Conservation (phyloP, 2,329 filamentous ascomycete genomes). For the Dothistroma septosporum region DNA sequence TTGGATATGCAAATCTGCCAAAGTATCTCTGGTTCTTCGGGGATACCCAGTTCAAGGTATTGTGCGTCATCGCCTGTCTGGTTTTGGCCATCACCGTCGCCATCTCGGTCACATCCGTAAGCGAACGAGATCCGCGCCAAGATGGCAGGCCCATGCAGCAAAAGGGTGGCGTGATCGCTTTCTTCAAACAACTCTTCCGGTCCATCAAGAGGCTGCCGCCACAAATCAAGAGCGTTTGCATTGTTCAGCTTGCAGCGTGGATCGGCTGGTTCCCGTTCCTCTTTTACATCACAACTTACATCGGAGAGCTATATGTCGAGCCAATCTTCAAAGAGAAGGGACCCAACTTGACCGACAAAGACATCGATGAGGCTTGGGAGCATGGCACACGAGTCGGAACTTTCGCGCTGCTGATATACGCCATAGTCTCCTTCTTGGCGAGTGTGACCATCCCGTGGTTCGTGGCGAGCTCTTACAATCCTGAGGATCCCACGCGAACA, state of each 20-base stretch:
- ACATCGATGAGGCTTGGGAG: slow-evolving; percentile 79
- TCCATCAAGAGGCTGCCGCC: slow-evolving; percentile 75
- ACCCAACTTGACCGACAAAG: slow-evolving; percentile 68
- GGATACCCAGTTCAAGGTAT: slow-evolving; percentile 84
- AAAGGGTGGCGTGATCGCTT: slow-evolving; percentile 64
- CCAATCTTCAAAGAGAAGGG: slow-evolving; percentile 67
- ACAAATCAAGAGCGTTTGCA: slow-evolving; percentile 87
- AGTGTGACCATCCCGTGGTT: slow-evolving; percentile 84
- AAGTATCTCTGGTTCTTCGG: slow-evolving; percentile 74
- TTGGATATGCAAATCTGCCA: slow-evolving; percentile 78
- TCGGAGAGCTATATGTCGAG: slow-evolving; percentile 88
- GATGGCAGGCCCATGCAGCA: slow-evolving; percentile 60
- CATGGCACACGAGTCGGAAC: slow-evolving; percentile 81
- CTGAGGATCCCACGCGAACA: slow-evolving; percentile 35
- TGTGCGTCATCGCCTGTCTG: slow-evolving; percentile 79
- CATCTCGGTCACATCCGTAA: slow-evolving; percentile 65
- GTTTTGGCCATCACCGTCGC: slow-evolving; percentile 65
- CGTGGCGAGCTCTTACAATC: slow-evolving; percentile 72
- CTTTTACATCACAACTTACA: slow-evolving; percentile 68
- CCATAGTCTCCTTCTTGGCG: slow-evolving; percentile 74
- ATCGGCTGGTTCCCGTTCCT: slow-evolving; percentile 97
- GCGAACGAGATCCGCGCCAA: slow-evolving; percentile 73
- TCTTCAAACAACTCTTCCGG: slow-evolving; percentile 73
- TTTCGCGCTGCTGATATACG: slow-evolving; percentile 83
- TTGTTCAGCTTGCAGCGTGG: slow-evolving; percentile 94